Base-by-base conservation (phyloP, 2,329 filamentous ascomycete genomes). In the Cephalotrichum gorgonifer region DNA sequence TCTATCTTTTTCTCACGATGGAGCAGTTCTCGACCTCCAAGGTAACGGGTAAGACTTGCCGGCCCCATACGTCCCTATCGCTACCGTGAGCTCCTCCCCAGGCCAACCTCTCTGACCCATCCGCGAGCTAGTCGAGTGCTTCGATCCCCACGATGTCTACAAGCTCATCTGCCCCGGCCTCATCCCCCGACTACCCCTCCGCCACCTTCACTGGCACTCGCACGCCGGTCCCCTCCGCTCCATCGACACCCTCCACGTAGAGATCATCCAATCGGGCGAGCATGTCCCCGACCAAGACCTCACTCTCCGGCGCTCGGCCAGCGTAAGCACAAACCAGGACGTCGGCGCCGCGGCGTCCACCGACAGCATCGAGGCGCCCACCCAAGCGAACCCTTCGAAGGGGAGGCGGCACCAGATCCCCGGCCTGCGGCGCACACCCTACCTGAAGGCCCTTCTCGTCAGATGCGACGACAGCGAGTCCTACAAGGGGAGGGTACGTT, bases 151-250 rank as follows among this genome's bases (percentile, higher is more conserved):
- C 62, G 84, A 86, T 59, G 78, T 97, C 54, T 97, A 91, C 68
- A 82, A 87, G 51, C 76, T 91, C 47, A 73, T 97, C 41, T 83
- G 85, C 11, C 81, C 87, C 3, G 82, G 90, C 51, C 74, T 98
- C 51, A 74, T 86, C 38, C 75, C 85, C 39, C 85, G 87, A 49
- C 75, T 97, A 0, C 93, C 93, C 30, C 75, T 98, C 33, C 85
- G 83, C 54, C 94, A 97, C 60, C 80, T 98, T 43, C 88, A 97
- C 62, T 98, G 93, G 93, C 94, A 97, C 65, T 95, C 93, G 14
- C 88, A 94, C 53, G 85, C 85, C 26, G 85, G 93, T 1, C 93
- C 93, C 2, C 71, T 97, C 31, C 85, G 93, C 55, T 96, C 93
- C 14, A 98, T 98, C 63, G 85, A 89, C 60, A 90, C 88, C 12